A percentile compares a stretch with the other conserved stretches of the same genome.
These are phyloP conservation scores for Diaporthe ilicicola DNA, from an alignment of 2,329 filamentous ascomycete genomes.

Conservation along the genomic window DNA sequence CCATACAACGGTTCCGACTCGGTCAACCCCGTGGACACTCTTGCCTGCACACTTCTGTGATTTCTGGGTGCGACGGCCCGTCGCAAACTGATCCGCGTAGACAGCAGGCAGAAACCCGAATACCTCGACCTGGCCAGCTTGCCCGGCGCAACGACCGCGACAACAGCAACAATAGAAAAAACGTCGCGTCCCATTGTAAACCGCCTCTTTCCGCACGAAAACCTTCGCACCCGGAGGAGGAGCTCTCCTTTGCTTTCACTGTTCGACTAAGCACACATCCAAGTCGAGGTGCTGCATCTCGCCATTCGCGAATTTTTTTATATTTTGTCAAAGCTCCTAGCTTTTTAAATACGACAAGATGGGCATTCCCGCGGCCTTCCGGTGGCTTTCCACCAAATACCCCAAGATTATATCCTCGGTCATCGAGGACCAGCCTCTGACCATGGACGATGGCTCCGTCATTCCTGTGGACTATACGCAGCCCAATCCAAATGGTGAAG, in stretches of 20 bases:
- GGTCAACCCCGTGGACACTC: background rate
- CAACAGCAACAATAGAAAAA: background rate
- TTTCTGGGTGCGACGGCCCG: background rate
- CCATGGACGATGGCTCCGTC: constrained; percentile 80
- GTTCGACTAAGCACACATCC: background rate
- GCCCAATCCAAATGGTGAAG: constrained; percentile 95
- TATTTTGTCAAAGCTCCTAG: constrained; percentile 3
- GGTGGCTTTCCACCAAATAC: constrained; percentile 97
- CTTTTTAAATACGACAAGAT: constrained; percentile 56
- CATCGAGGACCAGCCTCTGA: constrained; percentile 82
- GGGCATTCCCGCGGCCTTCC: constrained; percentile 94
- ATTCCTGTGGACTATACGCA: constrained; percentile 86
- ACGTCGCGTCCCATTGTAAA: background rate
- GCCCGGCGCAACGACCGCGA: background rate
- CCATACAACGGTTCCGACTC: background rate
- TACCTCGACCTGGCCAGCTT: background rate
- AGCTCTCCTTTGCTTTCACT: background rate
- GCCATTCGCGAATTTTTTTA: background rate
- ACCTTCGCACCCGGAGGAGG: background rate
- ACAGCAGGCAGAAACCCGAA: constrained; percentile 20
- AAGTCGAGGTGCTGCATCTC: background rate
- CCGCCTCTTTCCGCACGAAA: background rate
- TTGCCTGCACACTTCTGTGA: background rate
- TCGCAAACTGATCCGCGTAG: constrained; percentile 26
- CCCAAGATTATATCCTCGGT: constrained; percentile 96